Conservation (phyloP, 305 asterid species). For the Solanum hybrid region DNA sequence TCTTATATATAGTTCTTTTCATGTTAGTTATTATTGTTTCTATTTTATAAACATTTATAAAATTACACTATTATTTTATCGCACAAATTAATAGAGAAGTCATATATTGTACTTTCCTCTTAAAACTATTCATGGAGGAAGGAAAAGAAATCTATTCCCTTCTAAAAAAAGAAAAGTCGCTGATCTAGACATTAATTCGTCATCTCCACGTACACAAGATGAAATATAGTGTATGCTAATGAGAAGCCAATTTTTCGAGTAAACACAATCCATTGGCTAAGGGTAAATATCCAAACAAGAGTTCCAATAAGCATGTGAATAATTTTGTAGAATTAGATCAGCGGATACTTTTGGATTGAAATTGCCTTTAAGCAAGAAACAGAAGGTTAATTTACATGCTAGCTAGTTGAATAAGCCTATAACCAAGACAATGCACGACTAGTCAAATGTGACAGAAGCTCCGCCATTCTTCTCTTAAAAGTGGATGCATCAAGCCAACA, state of each 20-base stretch:
- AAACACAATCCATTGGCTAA: neutral
- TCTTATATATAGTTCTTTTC: no score
- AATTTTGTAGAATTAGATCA: neutral
- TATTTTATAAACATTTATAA: neutral
- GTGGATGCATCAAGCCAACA: neutral
- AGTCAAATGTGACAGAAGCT: neutral
- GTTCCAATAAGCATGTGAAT: neutral
- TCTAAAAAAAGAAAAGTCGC: no score
- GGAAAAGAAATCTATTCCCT: neutral
- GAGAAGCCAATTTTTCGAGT: neutral
- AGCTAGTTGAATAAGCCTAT: neutral
- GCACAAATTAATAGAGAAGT: neutral
- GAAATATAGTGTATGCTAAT: neutral
- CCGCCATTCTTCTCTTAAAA: neutral
- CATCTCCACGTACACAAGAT: neutral
- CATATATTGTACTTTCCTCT: neutral
- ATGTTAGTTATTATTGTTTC: no score
- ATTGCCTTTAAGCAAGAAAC: neutral
- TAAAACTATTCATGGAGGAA: neutral
- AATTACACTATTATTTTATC: no score
- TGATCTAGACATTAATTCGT: neutral
- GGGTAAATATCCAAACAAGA: neutral
- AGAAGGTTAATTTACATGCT: neutral
- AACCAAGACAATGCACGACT: neutral
- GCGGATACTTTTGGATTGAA: neutral